Evolutionary conservation across 129 eudicot genomes (phyloP), one percentile per base, ranked within the genome.

Genomic region (Ambrosia artemisiifolia): DNA sequence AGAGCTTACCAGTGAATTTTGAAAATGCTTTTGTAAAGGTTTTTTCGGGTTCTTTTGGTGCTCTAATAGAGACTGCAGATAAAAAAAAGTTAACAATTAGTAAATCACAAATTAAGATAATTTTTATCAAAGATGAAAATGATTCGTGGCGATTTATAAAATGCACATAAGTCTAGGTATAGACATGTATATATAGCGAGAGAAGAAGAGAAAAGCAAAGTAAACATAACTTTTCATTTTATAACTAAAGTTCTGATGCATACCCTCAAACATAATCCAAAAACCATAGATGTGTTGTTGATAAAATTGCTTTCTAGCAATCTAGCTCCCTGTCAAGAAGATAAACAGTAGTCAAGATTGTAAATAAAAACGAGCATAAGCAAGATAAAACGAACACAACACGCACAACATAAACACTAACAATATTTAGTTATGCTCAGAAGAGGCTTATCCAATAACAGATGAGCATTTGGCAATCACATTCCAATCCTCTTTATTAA

Each of bases 261-360:
- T 87, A 92, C 98, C 85, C 96, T 89, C 63, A 89, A 74, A 79
- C 98, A 92, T 34, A 85, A 83, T 49, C 96, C 88, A 75, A 92
- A 92, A 11, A 92, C 98, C 98, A 92, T 92, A 2, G 98, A 89
- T 53, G 96, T 92, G 63, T 92, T 92, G 86, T 92, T 92, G 76
- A 92, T 92, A 42, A 92, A 92, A 80, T 89, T 92, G 76, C 98
- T 89, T 73, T 92, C 98, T 17, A 87, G 84, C 72, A 89, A 57
- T 72, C 98, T 83, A 66, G 84, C 63, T 7, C 96, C 96, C 98
- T 92, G 88, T 51, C 16, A 62, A 18, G 53, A 68, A 61, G 7
- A 64, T 36, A 7, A n/a, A n/a, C n/a, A n/a, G 62, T 16, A 7
- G 48, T 76, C 36, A 46, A 19, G 47, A 17, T 14, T 3, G 48